Percentiles rank a stretch among this genome's conserved stretches.
Evolutionary conservation across 2,329 filamentous ascomycete species (phyloP).

Genomic region (Lasiodiplodia sp.): DNA sequence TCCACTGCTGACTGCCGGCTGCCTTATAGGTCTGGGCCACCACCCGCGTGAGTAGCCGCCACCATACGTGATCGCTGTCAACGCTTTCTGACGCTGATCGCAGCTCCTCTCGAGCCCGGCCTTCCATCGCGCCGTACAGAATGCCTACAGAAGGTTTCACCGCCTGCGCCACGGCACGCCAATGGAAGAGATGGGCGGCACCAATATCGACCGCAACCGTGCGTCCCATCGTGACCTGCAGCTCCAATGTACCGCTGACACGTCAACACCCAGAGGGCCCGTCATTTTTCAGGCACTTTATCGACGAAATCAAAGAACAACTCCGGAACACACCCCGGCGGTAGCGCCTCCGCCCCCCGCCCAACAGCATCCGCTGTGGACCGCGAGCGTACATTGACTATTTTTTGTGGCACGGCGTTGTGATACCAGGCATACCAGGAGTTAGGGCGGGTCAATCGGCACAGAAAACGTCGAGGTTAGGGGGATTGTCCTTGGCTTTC

Average conservation of each 20-base stretch:
- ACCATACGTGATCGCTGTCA: background rate
- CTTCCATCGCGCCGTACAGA: slow-evolving; percentile 63
- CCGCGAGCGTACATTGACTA: background rate
- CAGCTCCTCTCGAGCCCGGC: slow-evolving; percentile 61
- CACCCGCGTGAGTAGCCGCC: slow-evolving; percentile 39
- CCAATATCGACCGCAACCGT: slow-evolving; percentile 54
- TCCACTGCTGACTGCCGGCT: slow-evolving; percentile 31
- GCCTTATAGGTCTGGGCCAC: slow-evolving; percentile 47
- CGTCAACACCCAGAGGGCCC: slow-evolving; percentile 35
- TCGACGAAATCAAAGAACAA: slow-evolving; percentile 61
- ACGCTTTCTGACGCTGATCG: slow-evolving; percentile 25
- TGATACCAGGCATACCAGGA: slow-evolving; percentile 11
- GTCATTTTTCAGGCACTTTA: slow-evolving; percentile 59
- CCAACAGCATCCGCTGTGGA: too few relatives aligned
- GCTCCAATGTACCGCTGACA: slow-evolving; percentile 31
- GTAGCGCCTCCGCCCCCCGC: background rate
- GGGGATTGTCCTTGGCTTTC: slow-evolving; percentile 26
- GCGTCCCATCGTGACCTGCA: slow-evolving; percentile 34
- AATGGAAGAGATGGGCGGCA: slow-evolving; percentile 57
- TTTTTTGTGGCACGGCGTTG: background rate
- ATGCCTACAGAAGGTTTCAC: slow-evolving; percentile 57
- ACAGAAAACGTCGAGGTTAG: background rate
- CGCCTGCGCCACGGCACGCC: slow-evolving; percentile 56
- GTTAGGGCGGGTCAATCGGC: slow-evolving; percentile 14
- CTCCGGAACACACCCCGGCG: slow-evolving; percentile 36